Percentiles rank a stretch among this genome's conserved stretches.
phyloP scores from a whole-genome alignment of 345 rosid species.

The Hypericum androsaemum region DNA sequence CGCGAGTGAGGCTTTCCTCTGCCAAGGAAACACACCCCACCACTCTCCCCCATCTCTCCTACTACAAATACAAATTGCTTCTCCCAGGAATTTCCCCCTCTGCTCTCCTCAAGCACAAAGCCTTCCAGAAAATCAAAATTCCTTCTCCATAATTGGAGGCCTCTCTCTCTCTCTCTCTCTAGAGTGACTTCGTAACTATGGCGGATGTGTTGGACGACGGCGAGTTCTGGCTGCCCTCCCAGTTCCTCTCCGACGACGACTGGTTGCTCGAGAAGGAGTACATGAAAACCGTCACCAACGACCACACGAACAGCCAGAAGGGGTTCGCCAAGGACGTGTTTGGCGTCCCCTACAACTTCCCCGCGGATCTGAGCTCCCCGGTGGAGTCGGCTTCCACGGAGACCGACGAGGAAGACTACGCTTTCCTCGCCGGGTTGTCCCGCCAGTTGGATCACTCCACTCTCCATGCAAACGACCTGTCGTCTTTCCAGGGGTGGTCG shows the following conservation, averaged over 20 bases:
- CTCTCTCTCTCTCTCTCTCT: neutral
- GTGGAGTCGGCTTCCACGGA: constrained; percentile 40
- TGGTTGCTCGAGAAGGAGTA: constrained; percentile 19
- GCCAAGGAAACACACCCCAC: too few species aligned
- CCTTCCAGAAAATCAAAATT: neutral
- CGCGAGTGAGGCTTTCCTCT: constrained; percentile 6
- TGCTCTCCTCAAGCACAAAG: neutral
- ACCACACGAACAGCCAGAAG: neutral
- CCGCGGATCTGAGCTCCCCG: constrained; percentile 40
- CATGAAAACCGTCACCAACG: neutral
- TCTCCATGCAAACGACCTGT: constrained; percentile 17
- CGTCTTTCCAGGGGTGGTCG: constrained; percentile 25
- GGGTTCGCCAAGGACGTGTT: constrained; percentile 6
- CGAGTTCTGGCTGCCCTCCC: constrained; percentile 65
- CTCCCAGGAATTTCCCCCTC: neutral
- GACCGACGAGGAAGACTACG: constrained; percentile 56
- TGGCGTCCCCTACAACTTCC: neutral
- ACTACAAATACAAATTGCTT: constrained; percentile 28
- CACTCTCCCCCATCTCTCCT: neutral
- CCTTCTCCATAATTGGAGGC: too few species aligned
- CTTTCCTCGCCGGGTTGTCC: constrained; percentile 30
- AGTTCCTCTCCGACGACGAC: constrained; percentile 66
- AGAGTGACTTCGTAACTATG: constrained; percentile 22
- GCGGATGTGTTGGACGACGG: constrained; percentile 49
- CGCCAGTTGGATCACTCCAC: constrained; percentile 36